Percentiles rank a stretch among this genome's conserved stretches.
Evolutionary conservation across 164 flowering plant species (phyloP).

Genomic region (Tetrastigma voinierianum): DNA sequence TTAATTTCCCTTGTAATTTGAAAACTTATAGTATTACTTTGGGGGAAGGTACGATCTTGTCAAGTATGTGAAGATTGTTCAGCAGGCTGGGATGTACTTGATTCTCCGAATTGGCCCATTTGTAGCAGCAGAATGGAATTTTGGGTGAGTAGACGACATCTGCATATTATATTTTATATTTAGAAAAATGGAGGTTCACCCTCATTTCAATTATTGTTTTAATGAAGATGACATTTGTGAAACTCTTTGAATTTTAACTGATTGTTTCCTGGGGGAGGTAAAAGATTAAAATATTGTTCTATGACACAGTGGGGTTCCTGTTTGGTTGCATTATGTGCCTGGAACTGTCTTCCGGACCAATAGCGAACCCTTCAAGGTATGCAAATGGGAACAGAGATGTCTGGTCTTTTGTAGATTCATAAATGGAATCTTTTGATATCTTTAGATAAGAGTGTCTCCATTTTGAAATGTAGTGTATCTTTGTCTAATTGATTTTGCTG

Average conservation of each 20-base stretch:
- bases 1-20: neutral
- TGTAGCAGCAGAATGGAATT: constrained; percentile 97
- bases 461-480: neutral
- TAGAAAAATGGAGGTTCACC: neutral
- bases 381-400: neutral
- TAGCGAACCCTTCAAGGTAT: constrained; percentile 79
- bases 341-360: constrained; percentile 85
- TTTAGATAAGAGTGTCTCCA: neutral
- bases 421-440: neutral
- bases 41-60: constrained; percentile 82
- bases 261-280: neutral
- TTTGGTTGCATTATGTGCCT: constrained; percentile 91
- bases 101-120: constrained; percentile 93
- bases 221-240: neutral
- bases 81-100: constrained; percentile 71
- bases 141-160: constrained; percentile 48
- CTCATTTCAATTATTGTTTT: neutral
- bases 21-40: constrained; percentile 63
- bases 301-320: constrained; percentile 82
- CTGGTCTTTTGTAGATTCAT: neutral
- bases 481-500: constrained; percentile 1
- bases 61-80: constrained; percentile 84
- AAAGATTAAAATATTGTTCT: constrained; percentile 2
- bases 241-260: neutral
- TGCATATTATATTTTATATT: neutral